phyloP scores from a whole-genome alignment of 2,329 filamentous ascomycete genomes.

The Diaporthe australafricana region DNA sequence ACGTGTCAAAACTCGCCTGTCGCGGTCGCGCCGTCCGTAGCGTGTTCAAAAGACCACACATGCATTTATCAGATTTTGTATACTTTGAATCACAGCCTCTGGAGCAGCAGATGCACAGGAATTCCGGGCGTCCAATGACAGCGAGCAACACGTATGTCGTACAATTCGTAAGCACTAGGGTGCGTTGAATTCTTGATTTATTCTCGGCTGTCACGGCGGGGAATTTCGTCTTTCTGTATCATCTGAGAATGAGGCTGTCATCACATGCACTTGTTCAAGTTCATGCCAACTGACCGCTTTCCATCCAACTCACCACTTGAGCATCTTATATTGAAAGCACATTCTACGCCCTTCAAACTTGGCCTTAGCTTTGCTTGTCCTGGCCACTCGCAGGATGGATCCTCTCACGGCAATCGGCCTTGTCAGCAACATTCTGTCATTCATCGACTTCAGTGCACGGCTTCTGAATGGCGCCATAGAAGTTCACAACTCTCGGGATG shows the following conservation, averaged over 20 bases:
- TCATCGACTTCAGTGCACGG: neutral
- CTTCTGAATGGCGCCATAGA: neutral
- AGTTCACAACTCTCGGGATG: neutral
- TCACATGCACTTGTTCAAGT: neutral
- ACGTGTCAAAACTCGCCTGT: too few species aligned
- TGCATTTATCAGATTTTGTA: too few species aligned
- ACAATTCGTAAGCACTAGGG: slow-evolving; percentile 3
- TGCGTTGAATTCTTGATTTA: neutral
- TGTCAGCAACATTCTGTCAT: neutral
- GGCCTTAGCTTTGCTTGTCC: neutral
- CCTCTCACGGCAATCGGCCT: slow-evolving; percentile 15
- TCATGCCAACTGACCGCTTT: neutral
- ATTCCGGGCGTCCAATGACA: neutral
- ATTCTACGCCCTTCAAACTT: too few species aligned
- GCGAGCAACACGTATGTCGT: neutral
- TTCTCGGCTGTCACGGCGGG: neutral
- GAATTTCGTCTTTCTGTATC: neutral
- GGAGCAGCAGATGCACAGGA: neutral
- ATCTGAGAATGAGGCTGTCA: neutral
- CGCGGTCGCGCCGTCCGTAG: too few species aligned
- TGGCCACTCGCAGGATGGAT: neutral
- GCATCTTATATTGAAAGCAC: neutral
- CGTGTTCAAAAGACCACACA: neutral
- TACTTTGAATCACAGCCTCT: too few species aligned
- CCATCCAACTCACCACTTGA: neutral